Evolutionary conservation across 2,329 filamentous ascomycete species (phyloP).

Genomic region (Phyllosticta citribraziliensis): DNA sequence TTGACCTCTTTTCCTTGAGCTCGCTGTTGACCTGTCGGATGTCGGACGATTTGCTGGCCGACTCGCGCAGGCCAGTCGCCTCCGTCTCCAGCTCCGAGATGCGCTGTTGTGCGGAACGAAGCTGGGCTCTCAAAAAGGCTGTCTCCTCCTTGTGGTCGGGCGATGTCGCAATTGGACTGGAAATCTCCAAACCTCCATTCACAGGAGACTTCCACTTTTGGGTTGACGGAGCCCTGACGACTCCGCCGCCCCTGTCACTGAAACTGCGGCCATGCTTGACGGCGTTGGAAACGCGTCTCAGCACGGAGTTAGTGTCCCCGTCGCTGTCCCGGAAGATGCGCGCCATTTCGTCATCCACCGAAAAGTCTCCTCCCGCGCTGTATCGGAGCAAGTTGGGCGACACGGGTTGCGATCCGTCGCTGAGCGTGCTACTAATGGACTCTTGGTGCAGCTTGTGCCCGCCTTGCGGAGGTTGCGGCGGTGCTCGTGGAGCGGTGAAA

Average conservation of each 20-base stretch:
- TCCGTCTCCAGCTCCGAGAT: conserved; percentile 82
- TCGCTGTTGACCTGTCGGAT: conserved; percentile 77
- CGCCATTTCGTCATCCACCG: conserved; percentile 91
- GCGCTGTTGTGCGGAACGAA: conserved; percentile 71
- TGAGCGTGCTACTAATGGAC: conserved; percentile 36
- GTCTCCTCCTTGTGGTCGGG: conserved; percentile 39
- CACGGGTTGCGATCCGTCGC: conserved; percentile 23
- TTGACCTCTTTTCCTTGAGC: conserved; percentile 85
- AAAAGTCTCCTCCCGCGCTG: conserved; percentile 76
- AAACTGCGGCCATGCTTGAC: conserved; percentile 86
- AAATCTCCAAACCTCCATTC: conserved; percentile 44
- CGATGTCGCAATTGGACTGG: conserved; percentile 59
- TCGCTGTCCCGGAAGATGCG: conserved; percentile 58
- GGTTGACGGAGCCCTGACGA: conserved; percentile 22
- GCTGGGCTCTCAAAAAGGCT: conserved; percentile 52
- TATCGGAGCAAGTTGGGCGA: conserved; percentile 34
- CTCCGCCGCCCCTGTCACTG: conserved; percentile 47
- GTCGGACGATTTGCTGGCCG: conserved; percentile 48
- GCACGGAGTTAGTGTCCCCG: conserved; percentile 42
- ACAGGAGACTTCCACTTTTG: conserved; percentile 30
- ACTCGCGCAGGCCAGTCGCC: conserved; percentile 47
- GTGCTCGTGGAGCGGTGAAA: conserved; percentile 37
- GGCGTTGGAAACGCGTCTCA: conserved; percentile 84
- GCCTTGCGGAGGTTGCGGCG: conserved; percentile 29
- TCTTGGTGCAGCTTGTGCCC: conserved; percentile 30